These are phyloP conservation scores for Allantophomopsis lycopodina DNA, from an alignment of 2,329 filamentous ascomycete species.

Conservation along the genomic window DNA sequence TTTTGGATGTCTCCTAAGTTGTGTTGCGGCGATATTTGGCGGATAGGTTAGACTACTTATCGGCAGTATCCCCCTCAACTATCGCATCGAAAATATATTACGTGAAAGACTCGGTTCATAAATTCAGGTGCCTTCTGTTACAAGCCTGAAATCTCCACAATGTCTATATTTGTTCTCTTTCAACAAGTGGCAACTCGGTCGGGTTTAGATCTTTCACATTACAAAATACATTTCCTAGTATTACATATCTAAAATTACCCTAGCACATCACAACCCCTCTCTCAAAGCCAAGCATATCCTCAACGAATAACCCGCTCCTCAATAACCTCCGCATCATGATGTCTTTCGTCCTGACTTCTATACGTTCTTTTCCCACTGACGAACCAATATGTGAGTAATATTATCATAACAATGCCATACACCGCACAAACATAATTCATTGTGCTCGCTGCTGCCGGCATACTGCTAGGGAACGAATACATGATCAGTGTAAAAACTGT, in stretches of 20 bases:
- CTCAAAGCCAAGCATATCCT: neutral
- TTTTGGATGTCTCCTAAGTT: too few species aligned
- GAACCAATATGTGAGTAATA: constrained; percentile 14
- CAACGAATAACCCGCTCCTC: neutral
- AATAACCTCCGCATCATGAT: constrained; percentile 1
- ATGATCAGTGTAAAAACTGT: constrained; percentile 44
- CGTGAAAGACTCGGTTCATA: too few species aligned
- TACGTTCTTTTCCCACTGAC: constrained; percentile 13
- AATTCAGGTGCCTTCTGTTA: too few species aligned
- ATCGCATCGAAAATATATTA: too few species aligned
- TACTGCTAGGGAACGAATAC: constrained; percentile 23
- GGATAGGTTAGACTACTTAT: too few species aligned
- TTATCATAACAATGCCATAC: constrained; percentile 11
- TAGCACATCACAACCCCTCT: neutral
- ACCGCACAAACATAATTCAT: constrained; percentile 20
- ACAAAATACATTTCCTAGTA: neutral
- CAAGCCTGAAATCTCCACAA: too few species aligned
- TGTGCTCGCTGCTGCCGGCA: constrained; percentile 14
- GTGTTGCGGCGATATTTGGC: too few species aligned
- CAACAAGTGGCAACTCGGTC: too few species aligned
- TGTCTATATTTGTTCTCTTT: too few species aligned
- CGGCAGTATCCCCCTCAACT: too few species aligned
- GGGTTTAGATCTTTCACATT: too few species aligned
- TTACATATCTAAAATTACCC: neutral
- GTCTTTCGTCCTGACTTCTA: constrained; percentile 11